Conservation (phyloP, 2,329 filamentous ascomycete genomes). For the Talaromyces amestolkiae region DNA sequence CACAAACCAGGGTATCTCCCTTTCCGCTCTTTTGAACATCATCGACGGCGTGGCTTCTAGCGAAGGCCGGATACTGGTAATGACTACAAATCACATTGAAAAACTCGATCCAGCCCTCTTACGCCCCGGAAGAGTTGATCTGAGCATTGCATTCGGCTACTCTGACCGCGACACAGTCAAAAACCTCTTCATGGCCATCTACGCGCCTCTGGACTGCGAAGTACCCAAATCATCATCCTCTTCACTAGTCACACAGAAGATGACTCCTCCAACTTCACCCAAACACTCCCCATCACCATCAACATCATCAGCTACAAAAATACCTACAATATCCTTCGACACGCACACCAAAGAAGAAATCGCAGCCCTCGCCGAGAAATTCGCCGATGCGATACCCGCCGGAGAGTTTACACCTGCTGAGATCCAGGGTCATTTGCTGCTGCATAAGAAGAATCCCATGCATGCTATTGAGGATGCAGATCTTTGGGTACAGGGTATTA, state of each 20-base stretch:
- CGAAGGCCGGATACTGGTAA: slow-evolving; percentile 69
- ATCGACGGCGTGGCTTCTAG: slow-evolving; percentile 68
- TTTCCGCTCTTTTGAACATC: slow-evolving; percentile 67
- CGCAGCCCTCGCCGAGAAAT: slow-evolving; percentile 28
- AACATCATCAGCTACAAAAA: neutral
- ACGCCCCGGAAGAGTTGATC: slow-evolving; percentile 65
- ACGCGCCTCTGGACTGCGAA: slow-evolving; percentile 33
- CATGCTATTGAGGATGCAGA: slow-evolving; percentile 31
- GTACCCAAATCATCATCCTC: slow-evolving; percentile 3
- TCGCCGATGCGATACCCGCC: slow-evolving; percentile 33
- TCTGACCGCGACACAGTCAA: slow-evolving; percentile 36
- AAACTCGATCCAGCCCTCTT: slow-evolving; percentile 64
- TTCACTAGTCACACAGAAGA: neutral
- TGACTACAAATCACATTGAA: slow-evolving; percentile 69
- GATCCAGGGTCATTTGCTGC: slow-evolving; percentile 42
- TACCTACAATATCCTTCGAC: neutral
- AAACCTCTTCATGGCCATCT: slow-evolving; percentile 43
- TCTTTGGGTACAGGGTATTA: slow-evolving; percentile 30
- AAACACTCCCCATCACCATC: neutral
- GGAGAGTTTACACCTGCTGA: slow-evolving; percentile 41
- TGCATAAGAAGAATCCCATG: slow-evolving; percentile 34
- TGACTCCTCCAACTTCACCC: neutral
- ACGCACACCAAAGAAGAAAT: slow-evolving; percentile 23
- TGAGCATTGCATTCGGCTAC: slow-evolving; percentile 57
- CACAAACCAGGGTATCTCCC: slow-evolving; percentile 51